Conservation (phyloP, 2,329 filamentous ascomycete genomes). For the Fonsecaea monophora region DNA sequence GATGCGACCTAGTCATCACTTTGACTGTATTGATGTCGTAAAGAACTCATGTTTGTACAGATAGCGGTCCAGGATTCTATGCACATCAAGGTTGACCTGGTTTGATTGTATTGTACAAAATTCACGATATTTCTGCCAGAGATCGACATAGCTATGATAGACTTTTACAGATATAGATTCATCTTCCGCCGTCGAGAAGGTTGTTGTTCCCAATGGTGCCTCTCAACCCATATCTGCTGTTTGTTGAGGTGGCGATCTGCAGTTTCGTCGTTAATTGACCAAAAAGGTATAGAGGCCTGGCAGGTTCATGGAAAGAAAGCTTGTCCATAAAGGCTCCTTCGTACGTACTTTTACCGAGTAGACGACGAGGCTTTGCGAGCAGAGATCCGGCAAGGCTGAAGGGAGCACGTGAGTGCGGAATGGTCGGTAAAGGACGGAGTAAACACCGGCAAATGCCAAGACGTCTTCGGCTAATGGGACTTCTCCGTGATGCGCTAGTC, state of each 20-base stretch:
- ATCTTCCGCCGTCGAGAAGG: not conserved
- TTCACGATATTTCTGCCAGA: not conserved
- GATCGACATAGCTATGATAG: not conserved
- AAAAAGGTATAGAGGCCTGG: not conserved
- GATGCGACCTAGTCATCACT: slow-evolving; percentile 35
- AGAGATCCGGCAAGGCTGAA: not conserved
- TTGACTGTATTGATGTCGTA: not conserved
- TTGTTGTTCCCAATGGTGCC: not conserved
- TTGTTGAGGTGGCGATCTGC: not conserved
- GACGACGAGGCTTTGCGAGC: not conserved
- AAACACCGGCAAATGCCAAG: not conserved
- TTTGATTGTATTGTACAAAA: slow-evolving; percentile 12
- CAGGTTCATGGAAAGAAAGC: not conserved
- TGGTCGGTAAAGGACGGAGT: not conserved
- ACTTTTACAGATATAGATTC: not conserved
- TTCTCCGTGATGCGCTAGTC: not conserved
- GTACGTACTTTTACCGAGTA: not conserved
- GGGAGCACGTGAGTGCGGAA: not conserved
- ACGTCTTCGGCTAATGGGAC: not conserved
- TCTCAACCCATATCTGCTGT: not conserved
- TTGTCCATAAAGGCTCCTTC: not conserved
- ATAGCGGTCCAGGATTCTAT: not conserved
- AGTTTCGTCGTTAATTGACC: not conserved
- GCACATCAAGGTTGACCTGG: slow-evolving; percentile 7
- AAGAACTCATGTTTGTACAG: slow-evolving; percentile 16